Percentiles rank a stretch among this genome's conserved stretches.
Evolutionary conservation across 169 alveolate genomes (phyloP).

Genomic region (Cytauxzoon felis): DNA sequence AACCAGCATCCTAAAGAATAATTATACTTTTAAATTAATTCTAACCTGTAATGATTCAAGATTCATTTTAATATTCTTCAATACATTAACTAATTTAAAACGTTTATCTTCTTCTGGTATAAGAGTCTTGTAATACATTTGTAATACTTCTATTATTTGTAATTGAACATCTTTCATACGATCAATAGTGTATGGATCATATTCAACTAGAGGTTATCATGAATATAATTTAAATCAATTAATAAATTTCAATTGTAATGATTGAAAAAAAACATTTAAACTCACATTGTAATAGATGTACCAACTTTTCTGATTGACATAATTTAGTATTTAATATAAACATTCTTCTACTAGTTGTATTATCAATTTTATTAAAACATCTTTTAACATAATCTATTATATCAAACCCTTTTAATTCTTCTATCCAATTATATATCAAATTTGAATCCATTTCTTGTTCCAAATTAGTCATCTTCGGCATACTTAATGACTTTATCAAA

Average conservation of each 20-base stretch:
- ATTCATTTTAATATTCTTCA: slow-evolving; percentile 32
- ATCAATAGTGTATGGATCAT: slow-evolving; percentile 37
- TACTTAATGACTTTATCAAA: slow-evolving; percentile 33
- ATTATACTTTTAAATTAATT: not conserved
- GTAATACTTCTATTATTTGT: slow-evolving; percentile 50
- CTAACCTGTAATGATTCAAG: slow-evolving; percentile 34
- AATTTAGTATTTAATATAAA: slow-evolving; percentile 59
- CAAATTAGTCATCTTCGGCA: slow-evolving; percentile 24
- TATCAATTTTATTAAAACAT: not conserved
- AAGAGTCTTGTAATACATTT: slow-evolving; percentile 51
- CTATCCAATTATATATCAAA: slow-evolving; percentile 2
- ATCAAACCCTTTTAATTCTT: slow-evolving; percentile 11
- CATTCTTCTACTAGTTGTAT: slow-evolving; percentile 39
- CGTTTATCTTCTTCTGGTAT: slow-evolving; percentile 59
- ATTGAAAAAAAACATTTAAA: not conserved
- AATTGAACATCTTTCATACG: slow-evolving; percentile 42
- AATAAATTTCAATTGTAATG: not conserved
- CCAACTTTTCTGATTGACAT: slow-evolving; percentile 57
- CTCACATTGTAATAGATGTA: slow-evolving; percentile 48
- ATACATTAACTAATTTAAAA: slow-evolving; percentile 13
- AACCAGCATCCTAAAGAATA: slow-evolving; percentile 19
- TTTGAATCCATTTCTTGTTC: not conserved
- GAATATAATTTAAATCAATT: not conserved
- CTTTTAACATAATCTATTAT: not conserved
- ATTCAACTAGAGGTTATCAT: slow-evolving; percentile 38